Percentiles rank a stretch among this genome's conserved stretches.
Evolutionary conservation across 257 asterid genomes (phyloP).

Genomic region (Nicotiana tabacum): DNA sequence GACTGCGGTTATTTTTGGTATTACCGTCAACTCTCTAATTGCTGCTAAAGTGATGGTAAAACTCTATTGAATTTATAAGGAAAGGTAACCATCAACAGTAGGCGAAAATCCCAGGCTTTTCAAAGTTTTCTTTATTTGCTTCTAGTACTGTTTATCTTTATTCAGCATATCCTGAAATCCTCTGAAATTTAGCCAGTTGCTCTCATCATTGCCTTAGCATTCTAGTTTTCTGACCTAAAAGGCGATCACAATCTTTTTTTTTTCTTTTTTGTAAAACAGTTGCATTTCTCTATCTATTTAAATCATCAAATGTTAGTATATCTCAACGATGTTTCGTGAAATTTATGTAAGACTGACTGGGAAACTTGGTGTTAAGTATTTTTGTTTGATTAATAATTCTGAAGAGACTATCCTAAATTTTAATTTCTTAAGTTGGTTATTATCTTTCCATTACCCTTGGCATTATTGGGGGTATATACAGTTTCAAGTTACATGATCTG

Average conservation of each 20-base stretch:
- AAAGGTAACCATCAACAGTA: background rate
- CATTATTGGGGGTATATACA: no score
- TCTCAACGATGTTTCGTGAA: background rate
- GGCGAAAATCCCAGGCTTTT: background rate
- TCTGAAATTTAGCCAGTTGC: background rate
- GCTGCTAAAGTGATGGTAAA: background rate
- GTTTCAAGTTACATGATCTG: background rate
- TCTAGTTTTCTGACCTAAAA: background rate
- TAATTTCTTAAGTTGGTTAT: background rate
- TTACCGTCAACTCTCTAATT: background rate
- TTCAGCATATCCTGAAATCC: background rate
- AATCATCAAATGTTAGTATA: background rate
- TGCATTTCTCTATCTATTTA: background rate
- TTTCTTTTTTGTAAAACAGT: background rate
- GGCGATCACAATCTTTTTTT: background rate
- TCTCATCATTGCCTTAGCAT: background rate
- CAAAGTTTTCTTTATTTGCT: background rate
- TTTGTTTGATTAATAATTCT: background rate
- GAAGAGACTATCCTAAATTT: background rate
- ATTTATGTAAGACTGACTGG: background rate
- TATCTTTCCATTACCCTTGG: background rate
- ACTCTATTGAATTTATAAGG: background rate
- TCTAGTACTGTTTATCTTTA: background rate
- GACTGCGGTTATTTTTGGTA: background rate
- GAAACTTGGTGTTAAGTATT: background rate